Evolutionary conservation across 192 early-diverging fungal genomes (phyloP).

Genomic region (Coemansia sp.): DNA sequence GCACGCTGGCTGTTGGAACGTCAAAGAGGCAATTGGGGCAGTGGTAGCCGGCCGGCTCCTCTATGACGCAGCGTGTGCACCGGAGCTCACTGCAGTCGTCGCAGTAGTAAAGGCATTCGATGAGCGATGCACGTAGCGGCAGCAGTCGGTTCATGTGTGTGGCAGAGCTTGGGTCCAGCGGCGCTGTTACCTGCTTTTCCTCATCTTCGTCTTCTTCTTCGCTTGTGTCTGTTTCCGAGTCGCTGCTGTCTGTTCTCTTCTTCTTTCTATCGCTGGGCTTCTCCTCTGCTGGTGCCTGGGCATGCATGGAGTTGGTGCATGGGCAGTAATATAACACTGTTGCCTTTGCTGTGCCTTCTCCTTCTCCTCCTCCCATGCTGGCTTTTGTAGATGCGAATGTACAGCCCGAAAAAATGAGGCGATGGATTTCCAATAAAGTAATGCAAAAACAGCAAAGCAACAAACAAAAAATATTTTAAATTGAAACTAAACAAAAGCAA

Average conservation of each 20-base stretch:
- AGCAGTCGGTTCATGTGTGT: slow-evolving; percentile 14
- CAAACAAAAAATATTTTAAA: background rate
- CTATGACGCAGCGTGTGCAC: slow-evolving; percentile 79
- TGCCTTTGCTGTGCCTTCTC: slow-evolving; percentile 1
- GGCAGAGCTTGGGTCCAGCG: background rate
- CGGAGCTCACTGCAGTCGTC: slow-evolving; percentile 78
- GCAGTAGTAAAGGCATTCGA: slow-evolving; percentile 84
- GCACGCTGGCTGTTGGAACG: slow-evolving; percentile 93
- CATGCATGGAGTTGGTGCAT: slow-evolving; percentile 20
- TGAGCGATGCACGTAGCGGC: slow-evolving; percentile 46
- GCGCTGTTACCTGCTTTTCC: background rate
- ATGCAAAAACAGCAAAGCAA: background rate
- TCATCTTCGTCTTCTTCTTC: background rate
- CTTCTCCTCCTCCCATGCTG: background rate
- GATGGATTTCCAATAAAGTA: background rate
- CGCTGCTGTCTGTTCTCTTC: background rate
- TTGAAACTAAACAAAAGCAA: background rate
- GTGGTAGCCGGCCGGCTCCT: slow-evolving; percentile 87
- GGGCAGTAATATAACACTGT: slow-evolving; percentile 46
- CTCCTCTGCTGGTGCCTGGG: background rate
- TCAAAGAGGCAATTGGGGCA: slow-evolving; percentile 98
- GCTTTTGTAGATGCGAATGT: background rate
- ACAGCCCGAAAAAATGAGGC: background rate
- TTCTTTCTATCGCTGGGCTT: background rate
- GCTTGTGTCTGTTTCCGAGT: background rate